Evolutionary conservation across 208 protist species (phyloP).

Genomic region (Leishmania guyanensis): DNA sequence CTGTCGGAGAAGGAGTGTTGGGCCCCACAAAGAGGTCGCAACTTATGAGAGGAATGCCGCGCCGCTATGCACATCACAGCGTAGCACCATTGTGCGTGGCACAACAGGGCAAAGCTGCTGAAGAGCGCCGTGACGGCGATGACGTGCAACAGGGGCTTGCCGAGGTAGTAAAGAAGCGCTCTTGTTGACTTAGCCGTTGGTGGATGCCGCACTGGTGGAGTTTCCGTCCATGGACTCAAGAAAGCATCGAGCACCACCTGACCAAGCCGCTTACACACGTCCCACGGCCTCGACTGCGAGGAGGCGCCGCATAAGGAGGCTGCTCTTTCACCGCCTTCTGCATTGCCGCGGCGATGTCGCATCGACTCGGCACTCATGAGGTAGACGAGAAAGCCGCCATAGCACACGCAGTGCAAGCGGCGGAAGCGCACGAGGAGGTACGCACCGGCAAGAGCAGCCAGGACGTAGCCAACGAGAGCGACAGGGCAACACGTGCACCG

Average conservation of each 20-base stretch:
- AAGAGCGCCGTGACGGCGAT: slow-evolving; percentile 29
- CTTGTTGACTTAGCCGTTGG: not conserved
- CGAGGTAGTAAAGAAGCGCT: not conserved
- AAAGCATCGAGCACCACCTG: slow-evolving; percentile 5
- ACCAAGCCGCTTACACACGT: not conserved
- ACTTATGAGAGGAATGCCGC: not conserved
- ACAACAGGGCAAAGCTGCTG: slow-evolving; percentile 19
- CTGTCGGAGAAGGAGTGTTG: not conserved
- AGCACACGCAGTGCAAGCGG: slow-evolving; percentile 18
- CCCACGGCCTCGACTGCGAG: not conserved
- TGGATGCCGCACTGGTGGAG: not conserved
- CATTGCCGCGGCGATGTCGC: not conserved
- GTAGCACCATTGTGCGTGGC: slow-evolving; percentile 26
- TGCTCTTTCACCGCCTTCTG: not conserved
- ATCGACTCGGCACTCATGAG: slow-evolving; percentile 1
- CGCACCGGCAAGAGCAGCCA: slow-evolving; percentile 1
- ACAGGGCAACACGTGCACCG: slow-evolving; percentile 1
- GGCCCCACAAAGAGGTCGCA: not conserved
- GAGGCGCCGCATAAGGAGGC: not conserved
- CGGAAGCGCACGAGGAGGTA: slow-evolving; percentile 25
- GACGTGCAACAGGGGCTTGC: slow-evolving; percentile 10
- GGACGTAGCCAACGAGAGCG: slow-evolving; percentile 1
- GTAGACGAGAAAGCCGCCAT: slow-evolving; percentile 27
- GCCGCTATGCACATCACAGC: slow-evolving; percentile 12
- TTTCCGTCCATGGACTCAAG: slow-evolving; percentile 8